These are phyloP conservation scores for Inonotus obliquus DNA, from an alignment of 1,284 basidiomycete genomes.

Conservation along the genomic window DNA sequence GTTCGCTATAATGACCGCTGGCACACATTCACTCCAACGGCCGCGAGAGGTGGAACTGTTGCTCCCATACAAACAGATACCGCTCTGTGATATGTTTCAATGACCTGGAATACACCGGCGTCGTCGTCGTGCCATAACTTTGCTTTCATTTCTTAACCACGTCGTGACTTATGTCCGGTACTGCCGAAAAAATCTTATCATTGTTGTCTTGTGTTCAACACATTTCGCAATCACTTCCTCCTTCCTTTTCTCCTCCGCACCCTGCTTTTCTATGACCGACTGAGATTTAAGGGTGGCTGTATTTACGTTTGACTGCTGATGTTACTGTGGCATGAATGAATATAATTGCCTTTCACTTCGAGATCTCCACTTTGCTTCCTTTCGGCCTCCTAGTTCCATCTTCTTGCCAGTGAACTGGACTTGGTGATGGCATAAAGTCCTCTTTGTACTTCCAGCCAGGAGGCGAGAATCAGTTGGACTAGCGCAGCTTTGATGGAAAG, in stretches of 20 bases:
- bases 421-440: not conserved
- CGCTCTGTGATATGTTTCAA: not conserved
- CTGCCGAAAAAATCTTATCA: not conserved
- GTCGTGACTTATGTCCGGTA: not conserved
- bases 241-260: not conserved
- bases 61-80: conserved; percentile 50
- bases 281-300: not conserved
- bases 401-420: not conserved
- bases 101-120: not conserved
- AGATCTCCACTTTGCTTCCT: not conserved
- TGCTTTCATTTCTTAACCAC: not conserved
- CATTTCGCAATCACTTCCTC: not conserved
- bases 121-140: not conserved
- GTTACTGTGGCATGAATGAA: not conserved
- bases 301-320: not conserved
- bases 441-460: not conserved
- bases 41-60: conserved; percentile 78
- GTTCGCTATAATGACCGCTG: conserved; percentile 90
- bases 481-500: too few relatives aligned
- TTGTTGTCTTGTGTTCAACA: not conserved
- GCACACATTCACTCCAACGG: conserved; percentile 83
- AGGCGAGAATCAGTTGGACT: conserved; percentile 21
- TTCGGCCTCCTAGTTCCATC: too few relatives aligned
- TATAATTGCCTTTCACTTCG: not conserved
- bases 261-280: not conserved